Evolutionary conservation across 2,329 filamentous ascomycete genomes (phyloP).

Genomic region (Gliomastix tumulicola): DNA sequence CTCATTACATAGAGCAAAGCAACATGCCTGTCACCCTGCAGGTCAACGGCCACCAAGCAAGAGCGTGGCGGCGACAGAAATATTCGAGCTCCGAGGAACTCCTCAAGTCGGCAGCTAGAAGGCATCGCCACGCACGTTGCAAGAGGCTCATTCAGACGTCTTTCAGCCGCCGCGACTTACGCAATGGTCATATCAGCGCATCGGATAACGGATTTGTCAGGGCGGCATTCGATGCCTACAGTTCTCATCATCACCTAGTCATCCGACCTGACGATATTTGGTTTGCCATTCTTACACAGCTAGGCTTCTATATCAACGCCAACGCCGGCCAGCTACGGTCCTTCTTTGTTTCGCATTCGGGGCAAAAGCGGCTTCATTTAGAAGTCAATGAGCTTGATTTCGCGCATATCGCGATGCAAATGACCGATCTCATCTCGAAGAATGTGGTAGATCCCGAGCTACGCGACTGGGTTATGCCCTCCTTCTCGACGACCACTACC

Average conservation of each 20-base stretch:
- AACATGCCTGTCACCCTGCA: neutral
- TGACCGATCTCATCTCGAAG: conserved; percentile 29
- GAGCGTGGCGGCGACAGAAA: neutral
- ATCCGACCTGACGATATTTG: conserved; percentile 47
- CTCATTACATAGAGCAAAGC: too few species aligned
- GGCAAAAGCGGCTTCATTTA: conserved; percentile 11
- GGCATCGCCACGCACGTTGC: neutral
- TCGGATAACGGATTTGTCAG: conserved; percentile 30
- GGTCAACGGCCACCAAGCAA: neutral
- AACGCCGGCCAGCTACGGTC: conserved; percentile 33
- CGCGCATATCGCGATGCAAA: conserved; percentile 15
- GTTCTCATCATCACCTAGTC: conserved; percentile 32
- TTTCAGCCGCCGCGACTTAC: neutral
- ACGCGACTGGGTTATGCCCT: conserved; percentile 40
- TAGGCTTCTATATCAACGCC: conserved; percentile 36
- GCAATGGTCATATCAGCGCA: neutral
- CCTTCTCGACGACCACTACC: conserved; percentile 41
- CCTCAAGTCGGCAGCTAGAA: neutral
- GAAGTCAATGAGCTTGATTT: neutral
- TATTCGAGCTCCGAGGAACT: neutral
- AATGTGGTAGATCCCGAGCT: conserved; percentile 32
- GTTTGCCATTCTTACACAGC: conserved; percentile 41
- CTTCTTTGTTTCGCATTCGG: conserved; percentile 33
- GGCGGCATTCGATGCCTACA: conserved; percentile 28
- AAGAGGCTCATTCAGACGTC: neutral